These are phyloP conservation scores for Kodamaea jinghongensis DNA, from an alignment of 805 yeast genomes.

Conservation along the genomic window DNA sequence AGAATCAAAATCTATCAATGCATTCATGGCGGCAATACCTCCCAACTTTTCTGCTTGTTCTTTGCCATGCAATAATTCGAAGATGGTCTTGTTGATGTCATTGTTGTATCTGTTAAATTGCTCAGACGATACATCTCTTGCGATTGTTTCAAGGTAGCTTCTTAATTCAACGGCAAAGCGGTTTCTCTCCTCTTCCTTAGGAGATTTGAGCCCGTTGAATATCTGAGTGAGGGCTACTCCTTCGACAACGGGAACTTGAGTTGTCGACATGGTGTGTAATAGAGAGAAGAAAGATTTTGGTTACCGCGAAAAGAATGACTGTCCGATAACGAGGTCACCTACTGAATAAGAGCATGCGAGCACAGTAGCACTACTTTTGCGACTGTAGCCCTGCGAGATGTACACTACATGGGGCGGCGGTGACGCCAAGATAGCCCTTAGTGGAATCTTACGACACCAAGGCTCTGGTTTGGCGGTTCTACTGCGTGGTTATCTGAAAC, in stretches of 20 bases:
- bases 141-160: conserved; percentile 64
- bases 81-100: conserved; percentile 81
- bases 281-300: background rate
- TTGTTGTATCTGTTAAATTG: conserved; percentile 78
- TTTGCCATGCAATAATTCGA: conserved; percentile 75
- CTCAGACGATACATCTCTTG: conserved; percentile 79
- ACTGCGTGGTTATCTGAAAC: too few relatives aligned
- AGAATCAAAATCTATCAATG: conserved; percentile 79
- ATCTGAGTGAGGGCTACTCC: conserved; percentile 53
- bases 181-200: conserved; percentile 40
- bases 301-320: too few relatives aligned
- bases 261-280: conserved; percentile 18
- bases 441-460: too few relatives aligned
- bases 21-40: conserved; percentile 87
- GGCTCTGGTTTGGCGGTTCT: too few relatives aligned
- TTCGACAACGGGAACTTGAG: conserved; percentile 38
- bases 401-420: too few relatives aligned
- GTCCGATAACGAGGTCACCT: too few relatives aligned
- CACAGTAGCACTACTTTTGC: too few relatives aligned
- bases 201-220: conserved; percentile 47
- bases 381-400: too few relatives aligned
- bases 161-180: conserved; percentile 70
- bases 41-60: conserved; percentile 76
- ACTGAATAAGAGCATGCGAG: too few relatives aligned
- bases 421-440: too few relatives aligned